A percentile compares a stretch with the other conserved stretches of the same genome.
Evolutionary conservation across 2,329 filamentous ascomycete genomes (phyloP).

Genomic region (Fusarium torulosum): DNA sequence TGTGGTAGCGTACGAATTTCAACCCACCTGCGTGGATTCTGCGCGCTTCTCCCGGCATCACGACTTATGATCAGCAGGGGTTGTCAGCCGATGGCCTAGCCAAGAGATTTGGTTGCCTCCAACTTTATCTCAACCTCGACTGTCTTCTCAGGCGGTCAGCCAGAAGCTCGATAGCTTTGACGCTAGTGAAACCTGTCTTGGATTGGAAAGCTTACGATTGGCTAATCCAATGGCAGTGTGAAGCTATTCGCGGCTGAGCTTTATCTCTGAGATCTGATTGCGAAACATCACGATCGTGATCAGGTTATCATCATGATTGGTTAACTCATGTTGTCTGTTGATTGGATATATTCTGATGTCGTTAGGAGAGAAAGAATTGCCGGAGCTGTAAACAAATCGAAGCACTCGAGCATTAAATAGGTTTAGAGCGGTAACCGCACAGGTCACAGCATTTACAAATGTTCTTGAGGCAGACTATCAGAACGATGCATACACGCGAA

Average conservation of each 20-base stretch:
- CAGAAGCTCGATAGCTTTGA: neutral
- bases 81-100: slow-evolving; percentile 14
- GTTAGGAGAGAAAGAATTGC: too few relatives aligned
- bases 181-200: neutral
- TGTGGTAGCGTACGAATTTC: neutral
- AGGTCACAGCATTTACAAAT: too few relatives aligned
- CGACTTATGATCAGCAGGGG: slow-evolving; percentile 30
- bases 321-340: too few relatives aligned
- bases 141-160: neutral
- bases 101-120: slow-evolving; percentile 1
- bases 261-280: neutral
- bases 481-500: too few relatives aligned
- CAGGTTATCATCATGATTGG: neutral
- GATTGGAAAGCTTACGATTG: neutral
- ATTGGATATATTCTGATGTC: too few relatives aligned
- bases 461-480: too few relatives aligned
- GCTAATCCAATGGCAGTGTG: neutral
- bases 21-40: neutral
- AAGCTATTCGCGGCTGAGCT: neutral
- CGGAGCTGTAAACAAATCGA: too few relatives aligned
- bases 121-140: slow-evolving; percentile 11
- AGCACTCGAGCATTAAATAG: too few relatives aligned
- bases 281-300: neutral
- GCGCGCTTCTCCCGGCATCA: neutral
- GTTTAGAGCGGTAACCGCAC: too few relatives aligned